Evolutionary conservation across 2,329 filamentous ascomycete species (phyloP).

Genomic region (Byssochlamys sp.): DNA sequence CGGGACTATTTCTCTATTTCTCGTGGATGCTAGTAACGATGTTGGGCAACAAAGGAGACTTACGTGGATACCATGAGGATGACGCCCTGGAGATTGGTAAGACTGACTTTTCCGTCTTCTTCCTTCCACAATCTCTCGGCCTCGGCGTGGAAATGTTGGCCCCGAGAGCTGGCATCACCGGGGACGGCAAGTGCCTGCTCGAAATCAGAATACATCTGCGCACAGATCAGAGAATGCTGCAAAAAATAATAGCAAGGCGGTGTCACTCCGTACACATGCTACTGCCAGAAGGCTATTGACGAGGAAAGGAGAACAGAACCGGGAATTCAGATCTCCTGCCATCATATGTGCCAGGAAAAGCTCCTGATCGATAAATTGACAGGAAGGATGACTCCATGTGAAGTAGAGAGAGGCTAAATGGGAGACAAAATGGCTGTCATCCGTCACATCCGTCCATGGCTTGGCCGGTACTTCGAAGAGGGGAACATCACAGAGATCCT

Average conservation of each 20-base stretch:
- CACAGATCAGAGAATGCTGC: constrained; percentile 1
- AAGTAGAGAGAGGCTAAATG: constrained; percentile 90
- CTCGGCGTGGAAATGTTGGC: constrained; percentile 25
- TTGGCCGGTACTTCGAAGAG: constrained; percentile 22
- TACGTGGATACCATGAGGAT: constrained; percentile 20
- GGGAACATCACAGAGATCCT: constrained; percentile 18
- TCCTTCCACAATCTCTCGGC: constrained; percentile 27
- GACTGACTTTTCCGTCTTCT: constrained; percentile 23
- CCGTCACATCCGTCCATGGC: constrained; percentile 69
- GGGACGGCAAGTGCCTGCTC: constrained; percentile 19
- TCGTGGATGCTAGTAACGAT: not conserved
- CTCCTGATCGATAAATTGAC: constrained; percentile 67
- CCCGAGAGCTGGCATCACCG: constrained; percentile 20
- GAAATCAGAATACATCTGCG: constrained; percentile 28
- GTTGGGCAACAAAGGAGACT: not conserved
- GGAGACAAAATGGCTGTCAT: constrained; percentile 62
- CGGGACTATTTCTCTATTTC: not conserved
- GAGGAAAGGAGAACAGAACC: constrained; percentile 72
- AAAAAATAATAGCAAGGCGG: not conserved
- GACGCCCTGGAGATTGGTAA: constrained; percentile 29
- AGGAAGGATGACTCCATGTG: constrained; percentile 86
- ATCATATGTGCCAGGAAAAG: constrained; percentile 52
- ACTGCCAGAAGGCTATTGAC: constrained; percentile 76
- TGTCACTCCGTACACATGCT: constrained; percentile 23
- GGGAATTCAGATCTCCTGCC: constrained; percentile 37